Evolutionary conservation across 768 basidiomycete genomes (phyloP).

Genomic region (Lentinula sp.): DNA sequence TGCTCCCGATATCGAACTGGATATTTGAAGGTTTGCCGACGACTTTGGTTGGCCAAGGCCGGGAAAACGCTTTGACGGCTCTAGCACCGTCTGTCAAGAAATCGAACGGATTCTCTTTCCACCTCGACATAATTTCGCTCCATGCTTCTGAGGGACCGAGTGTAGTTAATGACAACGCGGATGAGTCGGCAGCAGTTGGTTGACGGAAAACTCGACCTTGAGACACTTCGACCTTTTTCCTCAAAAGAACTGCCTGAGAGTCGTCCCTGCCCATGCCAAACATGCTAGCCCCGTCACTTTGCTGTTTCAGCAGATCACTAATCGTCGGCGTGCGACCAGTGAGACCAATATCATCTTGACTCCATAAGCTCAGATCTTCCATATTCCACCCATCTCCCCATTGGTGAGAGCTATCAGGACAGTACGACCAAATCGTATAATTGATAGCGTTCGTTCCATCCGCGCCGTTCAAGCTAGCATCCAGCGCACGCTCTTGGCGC

Average conservation of each 20-base stretch:
- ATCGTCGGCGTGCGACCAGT: constrained; percentile 5
- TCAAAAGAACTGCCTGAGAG: constrained; percentile 34
- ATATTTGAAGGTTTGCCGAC: constrained; percentile 65
- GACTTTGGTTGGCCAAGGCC: constrained; percentile 75
- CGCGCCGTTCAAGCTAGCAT: constrained; percentile 72
- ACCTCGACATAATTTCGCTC: constrained; percentile 19
- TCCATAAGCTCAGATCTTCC: constrained; percentile 92
- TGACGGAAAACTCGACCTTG: constrained; percentile 2
- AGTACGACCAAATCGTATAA: constrained; percentile 89
- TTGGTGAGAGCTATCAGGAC: constrained; percentile 71
- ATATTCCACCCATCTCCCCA: constrained; percentile 98
- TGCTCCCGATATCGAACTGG: constrained; percentile 69
- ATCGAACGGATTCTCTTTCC: constrained; percentile 48
- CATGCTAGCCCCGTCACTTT: constrained; percentile 19
- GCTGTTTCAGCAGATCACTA: constrained; percentile 15
- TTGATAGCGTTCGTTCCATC: constrained; percentile 74
- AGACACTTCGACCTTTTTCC: constrained; percentile 15
- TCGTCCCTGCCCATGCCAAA: constrained; percentile 20
- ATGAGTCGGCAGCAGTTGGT: constrained; percentile 17
- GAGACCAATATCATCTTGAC: constrained; percentile 54
- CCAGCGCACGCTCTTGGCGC: constrained; percentile 77
- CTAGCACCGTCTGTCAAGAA: constrained; percentile 85
- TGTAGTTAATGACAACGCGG: constrained; percentile 30
- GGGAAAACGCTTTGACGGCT: constrained; percentile 75
- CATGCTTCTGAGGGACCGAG: constrained; percentile 15